phyloP scores from a whole-genome alignment of 768 basidiomycete species.

The Termitomyces bulborhizus region DNA sequence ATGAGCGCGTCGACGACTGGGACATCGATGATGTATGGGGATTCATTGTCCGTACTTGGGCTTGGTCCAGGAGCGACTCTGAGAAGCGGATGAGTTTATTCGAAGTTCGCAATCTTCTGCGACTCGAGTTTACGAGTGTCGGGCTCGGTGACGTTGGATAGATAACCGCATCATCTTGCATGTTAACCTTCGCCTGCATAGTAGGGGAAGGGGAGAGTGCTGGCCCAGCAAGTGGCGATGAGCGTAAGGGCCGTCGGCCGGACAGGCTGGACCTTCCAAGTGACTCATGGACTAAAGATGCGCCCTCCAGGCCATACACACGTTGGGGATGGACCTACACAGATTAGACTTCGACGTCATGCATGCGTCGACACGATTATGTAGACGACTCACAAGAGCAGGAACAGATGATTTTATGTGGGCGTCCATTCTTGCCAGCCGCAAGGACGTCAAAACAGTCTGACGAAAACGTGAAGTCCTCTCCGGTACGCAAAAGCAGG shows the following conservation, averaged over 20 bases:
- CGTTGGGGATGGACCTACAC: not conserved
- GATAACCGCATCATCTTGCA: not conserved
- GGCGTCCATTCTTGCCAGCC: slow-evolving; percentile 2
- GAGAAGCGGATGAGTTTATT: slow-evolving; percentile 7
- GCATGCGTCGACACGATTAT: not conserved
- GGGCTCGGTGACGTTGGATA: not conserved
- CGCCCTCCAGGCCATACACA: not conserved
- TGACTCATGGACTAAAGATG: not conserved
- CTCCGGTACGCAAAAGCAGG: not conserved
- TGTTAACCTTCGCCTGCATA: slow-evolving; percentile 1
- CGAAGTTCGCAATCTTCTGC: slow-evolving; percentile 1
- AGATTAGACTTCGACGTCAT: not conserved
- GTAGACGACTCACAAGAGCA: not conserved
- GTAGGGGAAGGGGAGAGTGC: slow-evolving; percentile 18
- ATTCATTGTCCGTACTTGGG: not conserved
- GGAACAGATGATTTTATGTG: not conserved
- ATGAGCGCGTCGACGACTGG: not conserved
- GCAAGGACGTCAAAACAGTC: not conserved
- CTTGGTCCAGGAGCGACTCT: not conserved
- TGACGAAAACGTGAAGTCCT: not conserved
- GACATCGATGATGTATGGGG: not conserved
- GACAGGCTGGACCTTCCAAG: not conserved
- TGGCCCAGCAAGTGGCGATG: slow-evolving; percentile 38
- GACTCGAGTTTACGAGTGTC: not conserved
- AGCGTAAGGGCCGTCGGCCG: slow-evolving; percentile 27